Base-by-base conservation (phyloP, 1,284 basidiomycete species). In the Cutaneotrichosporon dermatis region DNA sequence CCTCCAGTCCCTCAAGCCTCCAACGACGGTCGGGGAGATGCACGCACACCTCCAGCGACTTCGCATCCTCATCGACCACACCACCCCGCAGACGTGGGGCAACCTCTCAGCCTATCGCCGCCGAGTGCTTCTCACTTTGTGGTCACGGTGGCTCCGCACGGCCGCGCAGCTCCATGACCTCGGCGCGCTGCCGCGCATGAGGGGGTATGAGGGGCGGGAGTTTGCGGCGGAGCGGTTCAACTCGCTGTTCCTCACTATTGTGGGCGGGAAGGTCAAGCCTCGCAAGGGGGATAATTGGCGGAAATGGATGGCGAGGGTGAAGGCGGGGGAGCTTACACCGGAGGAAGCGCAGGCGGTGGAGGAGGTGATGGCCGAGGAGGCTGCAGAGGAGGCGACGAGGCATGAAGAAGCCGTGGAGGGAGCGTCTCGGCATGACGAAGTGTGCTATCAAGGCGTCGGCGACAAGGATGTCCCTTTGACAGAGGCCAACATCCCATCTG, bases 181-280 rank as follows among this genome's bases (percentile, higher is more conserved):
- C 11, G 55, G 55, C 11, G 55, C 34, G 1, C 41, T 57, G 6
- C 49, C 42, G 15, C 49, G 34, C 9, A 45, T 49, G 48, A 41
- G 33, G 13, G 45, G 15, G n/a, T 13, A 13, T 25, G 55, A 37
- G 16, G 42, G 41, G 7, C 36, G 36, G 5, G 41, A 54, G 52
- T 43, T 57, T 13, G 50, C 42, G 15, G 49, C 55, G 6, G 42
- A 45, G 15, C 34, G 50, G n/a, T 51, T 57, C 36, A 39, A 40
- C 7, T 15, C 49, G 8, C 49, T 57, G 8, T 42, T 57, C 33
- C 35, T 57, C 7, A 42, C 55, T 7, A 15, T 51, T 6, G 34
- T 54, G 15, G 15, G 43, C 10, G 46, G 46, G 4, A 49, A 49
- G 46, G 46, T 49, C 4, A 35, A 33, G 34, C 46, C 46, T 13